phyloP scores from a whole-genome alignment of 371 early-diverging fungal genomes.

The Mortierella sp. region DNA sequence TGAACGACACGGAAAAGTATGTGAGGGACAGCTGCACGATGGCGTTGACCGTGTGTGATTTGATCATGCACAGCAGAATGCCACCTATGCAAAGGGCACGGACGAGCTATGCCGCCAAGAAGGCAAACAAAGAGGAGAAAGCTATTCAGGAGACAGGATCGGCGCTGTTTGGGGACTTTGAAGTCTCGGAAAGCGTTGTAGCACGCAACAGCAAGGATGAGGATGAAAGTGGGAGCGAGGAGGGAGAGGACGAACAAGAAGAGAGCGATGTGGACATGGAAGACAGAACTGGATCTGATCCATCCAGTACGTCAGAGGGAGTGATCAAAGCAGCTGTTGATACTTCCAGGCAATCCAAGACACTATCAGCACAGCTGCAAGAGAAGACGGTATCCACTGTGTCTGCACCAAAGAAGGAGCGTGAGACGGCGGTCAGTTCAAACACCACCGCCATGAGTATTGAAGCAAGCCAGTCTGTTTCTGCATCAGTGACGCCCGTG shows the following conservation, averaged over 20 bases:
- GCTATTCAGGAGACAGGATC: slow-evolving; percentile 37
- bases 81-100: slow-evolving; percentile 68
- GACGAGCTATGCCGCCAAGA: slow-evolving; percentile 24
- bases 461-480: no score
- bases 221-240: slow-evolving; percentile 28
- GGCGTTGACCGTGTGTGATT: slow-evolving; percentile 65
- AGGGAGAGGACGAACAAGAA: slow-evolving; percentile 23
- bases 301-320: slow-evolving; percentile 12
- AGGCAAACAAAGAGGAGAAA: slow-evolving; percentile 31
- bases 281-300: not conserved
- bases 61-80: slow-evolving; percentile 66
- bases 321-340: slow-evolving; percentile 26
- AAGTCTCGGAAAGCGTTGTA: slow-evolving; percentile 5
- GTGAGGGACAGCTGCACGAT: slow-evolving; percentile 59
- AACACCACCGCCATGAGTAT: no score
- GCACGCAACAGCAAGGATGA: slow-evolving; percentile 14
- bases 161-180: slow-evolving; percentile 48
- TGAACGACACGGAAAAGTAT: slow-evolving; percentile 42
- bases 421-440: no score
- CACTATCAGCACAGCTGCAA: not conserved
- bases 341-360: not conserved
- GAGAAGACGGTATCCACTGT: no score
- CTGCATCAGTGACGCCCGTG: no score
- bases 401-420: no score
- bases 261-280: slow-evolving; percentile 20